phyloP scores from a whole-genome alignment of 306 rosid species.

The Castanea crenata region DNA sequence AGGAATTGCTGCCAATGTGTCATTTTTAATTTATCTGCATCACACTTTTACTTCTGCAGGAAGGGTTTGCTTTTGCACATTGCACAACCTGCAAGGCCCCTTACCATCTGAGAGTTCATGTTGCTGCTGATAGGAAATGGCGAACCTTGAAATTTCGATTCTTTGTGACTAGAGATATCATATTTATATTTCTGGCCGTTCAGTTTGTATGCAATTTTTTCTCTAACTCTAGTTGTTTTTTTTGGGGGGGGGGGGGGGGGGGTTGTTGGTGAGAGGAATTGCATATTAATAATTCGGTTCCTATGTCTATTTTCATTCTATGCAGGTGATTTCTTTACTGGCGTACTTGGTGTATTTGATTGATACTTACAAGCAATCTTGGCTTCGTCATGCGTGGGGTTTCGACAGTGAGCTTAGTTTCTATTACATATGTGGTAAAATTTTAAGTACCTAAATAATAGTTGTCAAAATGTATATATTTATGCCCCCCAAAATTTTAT shows the following conservation, averaged over 20 bases:
- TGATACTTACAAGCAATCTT: conserved; percentile 76
- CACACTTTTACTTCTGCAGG: conserved; percentile 54
- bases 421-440: conserved; percentile 88
- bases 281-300: conserved; percentile 4
- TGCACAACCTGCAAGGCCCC: conserved; percentile 99
- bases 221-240: conserved; percentile 18
- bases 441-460: conserved; percentile 6
- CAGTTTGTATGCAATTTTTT: conserved; percentile 79
- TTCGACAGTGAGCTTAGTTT: conserved; percentile 78
- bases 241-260: neutral
- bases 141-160: conserved; percentile 92
- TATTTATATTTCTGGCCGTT: conserved; percentile 81
- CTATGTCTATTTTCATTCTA: conserved; percentile 6
- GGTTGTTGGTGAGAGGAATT: neutral
- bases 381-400: conserved; percentile 94
- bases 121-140: conserved; percentile 95
- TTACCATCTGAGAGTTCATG: conserved; percentile 93
- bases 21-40: conserved; percentile 25
- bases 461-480: conserved; percentile 11
- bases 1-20: neutral
- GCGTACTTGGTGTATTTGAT: conserved; percentile 80
- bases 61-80: conserved; percentile 99
- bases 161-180: conserved; percentile 92
- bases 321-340: conserved; percentile 80
- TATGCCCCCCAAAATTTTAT: neutral